These are phyloP conservation scores for Amanita muscaria DNA, from an alignment of 768 basidiomycete species.

Conservation along the genomic window DNA sequence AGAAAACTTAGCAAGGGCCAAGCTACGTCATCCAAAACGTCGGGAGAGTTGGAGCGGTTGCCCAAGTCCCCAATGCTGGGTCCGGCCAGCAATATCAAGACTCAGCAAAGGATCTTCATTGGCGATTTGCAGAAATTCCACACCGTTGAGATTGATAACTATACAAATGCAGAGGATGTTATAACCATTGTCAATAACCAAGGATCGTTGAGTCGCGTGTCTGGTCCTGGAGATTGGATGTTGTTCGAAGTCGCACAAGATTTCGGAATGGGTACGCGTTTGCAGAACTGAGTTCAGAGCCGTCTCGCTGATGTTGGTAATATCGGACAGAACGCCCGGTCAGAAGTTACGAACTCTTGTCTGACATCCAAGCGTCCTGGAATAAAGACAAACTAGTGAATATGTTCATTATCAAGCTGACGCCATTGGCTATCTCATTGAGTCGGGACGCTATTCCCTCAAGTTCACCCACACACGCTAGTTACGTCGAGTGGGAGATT, in stretches of 20 bases:
- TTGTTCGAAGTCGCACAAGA: conserved; percentile 85
- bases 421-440: conserved; percentile 52
- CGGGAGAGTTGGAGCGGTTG: conserved; percentile 18
- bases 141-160: conserved; percentile 58
- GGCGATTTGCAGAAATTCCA: conserved; percentile 69
- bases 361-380: conserved; percentile 81
- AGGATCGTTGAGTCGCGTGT: conserved; percentile 54
- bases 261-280: conserved; percentile 83
- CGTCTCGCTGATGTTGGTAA: conserved; percentile 5
- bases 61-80: conserved; percentile 13
- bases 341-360: conserved; percentile 76
- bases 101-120: conserved; percentile 70
- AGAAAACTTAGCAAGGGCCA: conserved; percentile 2
- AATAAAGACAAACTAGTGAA: conserved; percentile 76
- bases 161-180: conserved; percentile 68
- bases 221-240: conserved; percentile 71
- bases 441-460: conserved; percentile 41
- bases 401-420: conserved; percentile 70
- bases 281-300: conserved; percentile 11
- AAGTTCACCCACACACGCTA: conserved; percentile 36
- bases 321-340: conserved; percentile 73
- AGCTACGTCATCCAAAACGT: conserved; percentile 9
- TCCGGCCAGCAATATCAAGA: conserved; percentile 21
- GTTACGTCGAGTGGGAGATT: conserved; percentile 81
- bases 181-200: conserved; percentile 55